A percentile compares a stretch with the other conserved stretches of the same genome.
Conservation (phyloP, 2,329 filamentous ascomycete genomes). For the Stylonectria norvegica region DNA sequence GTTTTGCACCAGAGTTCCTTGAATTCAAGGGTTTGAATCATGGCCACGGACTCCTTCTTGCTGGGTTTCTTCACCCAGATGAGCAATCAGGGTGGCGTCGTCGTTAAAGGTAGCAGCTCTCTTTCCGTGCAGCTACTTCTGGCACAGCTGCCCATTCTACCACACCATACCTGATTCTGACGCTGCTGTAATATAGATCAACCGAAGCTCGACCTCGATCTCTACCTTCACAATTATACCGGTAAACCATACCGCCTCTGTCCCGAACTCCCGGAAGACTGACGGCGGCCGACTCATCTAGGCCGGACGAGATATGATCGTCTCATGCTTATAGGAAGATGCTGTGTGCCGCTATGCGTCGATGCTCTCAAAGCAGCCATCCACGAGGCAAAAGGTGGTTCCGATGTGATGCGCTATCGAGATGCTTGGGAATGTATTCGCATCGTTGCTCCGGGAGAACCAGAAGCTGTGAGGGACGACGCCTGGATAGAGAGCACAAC, state of each 20-base stretch:
- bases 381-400: constrained; percentile 69
- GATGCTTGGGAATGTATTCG: constrained; percentile 64
- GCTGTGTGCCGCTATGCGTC: constrained; percentile 69
- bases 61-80: constrained; percentile 46
- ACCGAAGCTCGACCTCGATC: constrained; percentile 87
- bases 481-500: constrained; percentile 72
- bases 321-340: constrained; percentile 75
- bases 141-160: too few relatives aligned
- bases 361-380: constrained; percentile 81
- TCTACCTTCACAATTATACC: constrained; percentile 85
- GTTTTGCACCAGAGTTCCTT: too few relatives aligned
- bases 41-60: constrained; percentile 36
- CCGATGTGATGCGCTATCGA: constrained; percentile 69
- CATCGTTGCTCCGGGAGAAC: constrained; percentile 61
- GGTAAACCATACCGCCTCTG: constrained; percentile 48
- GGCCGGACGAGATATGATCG: constrained; percentile 79
- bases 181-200: constrained; percentile 48
- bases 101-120: constrained; percentile 44
- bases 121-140: neutral
- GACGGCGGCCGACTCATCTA: constrained; percentile 33
- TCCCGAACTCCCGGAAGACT: constrained; percentile 6
- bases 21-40: too few relatives aligned
- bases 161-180: constrained; percentile 14
- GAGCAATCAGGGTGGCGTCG: constrained; percentile 42
- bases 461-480: constrained; percentile 63